These are phyloP conservation scores for Talaromyces sp. DNA, from an alignment of 2,329 filamentous ascomycete genomes.

Conservation along the genomic window DNA sequence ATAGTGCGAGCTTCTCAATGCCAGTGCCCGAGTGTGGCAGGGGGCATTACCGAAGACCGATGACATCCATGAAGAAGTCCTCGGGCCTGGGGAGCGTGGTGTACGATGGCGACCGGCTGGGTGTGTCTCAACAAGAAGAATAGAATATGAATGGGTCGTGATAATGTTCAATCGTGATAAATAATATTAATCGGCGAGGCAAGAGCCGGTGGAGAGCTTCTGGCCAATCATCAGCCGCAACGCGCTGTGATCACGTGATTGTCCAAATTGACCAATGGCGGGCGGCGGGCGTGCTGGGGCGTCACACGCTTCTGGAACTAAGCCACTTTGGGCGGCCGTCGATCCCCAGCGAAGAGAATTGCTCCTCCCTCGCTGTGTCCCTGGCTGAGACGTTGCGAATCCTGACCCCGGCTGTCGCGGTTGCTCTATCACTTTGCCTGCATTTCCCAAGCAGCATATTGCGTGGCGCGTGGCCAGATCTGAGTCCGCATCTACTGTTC, in stretches of 20 bases:
- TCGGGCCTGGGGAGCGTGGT: not conserved
- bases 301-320: slow-evolving; percentile 9
- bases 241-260: not conserved
- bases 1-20: slow-evolving; percentile 28
- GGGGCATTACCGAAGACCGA: slow-evolving; percentile 34
- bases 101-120: not conserved
- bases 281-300: not conserved
- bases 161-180: not conserved
- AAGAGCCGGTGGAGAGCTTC: slow-evolving; percentile 5
- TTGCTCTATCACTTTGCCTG: not conserved
- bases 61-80: slow-evolving; percentile 37
- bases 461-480: slow-evolving; percentile 1
- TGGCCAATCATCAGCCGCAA: slow-evolving; percentile 6
- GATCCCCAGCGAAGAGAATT: slow-evolving; percentile 8
- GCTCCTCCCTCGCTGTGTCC: slow-evolving; percentile 11
- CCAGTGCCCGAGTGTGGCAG: slow-evolving; percentile 30
- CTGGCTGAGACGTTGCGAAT: slow-evolving; percentile 2
- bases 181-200: not conserved
- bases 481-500: slow-evolving; percentile 5
- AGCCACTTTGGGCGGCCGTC: slow-evolving; percentile 9
- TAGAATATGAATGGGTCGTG: not conserved
- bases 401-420: slow-evolving; percentile 3
- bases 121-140: not conserved
- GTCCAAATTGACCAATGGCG: not conserved
- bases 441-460: not conserved